phyloP scores from a whole-genome alignment of 2,329 filamentous ascomycete species.

The Fusarium robinianum region DNA sequence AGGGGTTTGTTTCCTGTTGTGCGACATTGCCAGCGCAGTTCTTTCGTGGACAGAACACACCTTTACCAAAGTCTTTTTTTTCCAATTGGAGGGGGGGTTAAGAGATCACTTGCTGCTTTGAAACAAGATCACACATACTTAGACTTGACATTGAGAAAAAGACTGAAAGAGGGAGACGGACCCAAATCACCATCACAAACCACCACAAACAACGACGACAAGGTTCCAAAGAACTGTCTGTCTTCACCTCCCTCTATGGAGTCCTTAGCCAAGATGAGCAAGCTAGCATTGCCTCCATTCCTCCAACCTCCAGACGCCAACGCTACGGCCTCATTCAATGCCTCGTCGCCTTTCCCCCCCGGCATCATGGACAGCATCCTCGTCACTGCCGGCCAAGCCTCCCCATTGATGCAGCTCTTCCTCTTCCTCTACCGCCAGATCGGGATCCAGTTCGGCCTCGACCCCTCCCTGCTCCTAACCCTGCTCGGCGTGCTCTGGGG shows the following conservation, averaged over 20 bases:
- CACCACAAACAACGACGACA: no score
- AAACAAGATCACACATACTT: no score
- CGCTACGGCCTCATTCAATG: slow-evolving; percentile 24
- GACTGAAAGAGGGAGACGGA: no score
- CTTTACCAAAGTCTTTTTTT: no score
- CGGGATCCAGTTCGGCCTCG: slow-evolving; percentile 52
- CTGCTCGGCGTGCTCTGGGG: slow-evolving; percentile 54
- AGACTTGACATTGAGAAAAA: no score
- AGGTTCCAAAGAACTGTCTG: no score
- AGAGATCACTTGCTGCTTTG: no score
- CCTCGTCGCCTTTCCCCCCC: slow-evolving; percentile 31
- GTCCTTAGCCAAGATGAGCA: slow-evolving; percentile 36
- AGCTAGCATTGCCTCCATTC: slow-evolving; percentile 38
- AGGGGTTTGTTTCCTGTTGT: slow-evolving; percentile 10
- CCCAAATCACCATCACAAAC: no score
- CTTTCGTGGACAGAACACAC: no score
- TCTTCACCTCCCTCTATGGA: slow-evolving; percentile 23
- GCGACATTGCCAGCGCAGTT: slow-evolving; percentile 26
- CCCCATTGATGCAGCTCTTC: slow-evolving; percentile 48
- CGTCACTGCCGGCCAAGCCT: slow-evolving; percentile 49
- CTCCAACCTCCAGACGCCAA: slow-evolving; percentile 30
- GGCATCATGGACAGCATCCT: slow-evolving; percentile 51
- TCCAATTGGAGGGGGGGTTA: no score
- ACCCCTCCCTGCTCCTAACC: slow-evolving; percentile 54
- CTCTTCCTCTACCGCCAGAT: slow-evolving; percentile 53